phyloP scores from a whole-genome alignment of 805 yeast genomes.

The Lipomyces lipofer region DNA sequence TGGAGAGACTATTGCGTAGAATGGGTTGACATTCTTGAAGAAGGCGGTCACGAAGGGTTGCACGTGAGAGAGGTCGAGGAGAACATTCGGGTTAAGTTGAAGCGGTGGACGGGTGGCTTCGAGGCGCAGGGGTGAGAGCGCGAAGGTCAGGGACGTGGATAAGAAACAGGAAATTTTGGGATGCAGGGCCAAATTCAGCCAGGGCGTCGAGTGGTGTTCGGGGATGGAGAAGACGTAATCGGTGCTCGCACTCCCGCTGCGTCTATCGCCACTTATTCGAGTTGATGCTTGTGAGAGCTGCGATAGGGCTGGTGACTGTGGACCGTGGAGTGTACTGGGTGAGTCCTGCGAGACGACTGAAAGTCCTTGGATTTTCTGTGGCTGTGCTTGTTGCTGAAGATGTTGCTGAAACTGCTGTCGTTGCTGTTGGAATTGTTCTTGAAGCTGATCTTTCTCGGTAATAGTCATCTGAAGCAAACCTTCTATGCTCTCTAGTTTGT shows the following conservation, averaged over 20 bases:
- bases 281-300: constrained; percentile 9
- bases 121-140: constrained; percentile 6
- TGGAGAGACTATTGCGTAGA: constrained; percentile 22
- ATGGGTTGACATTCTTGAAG: constrained; percentile 21
- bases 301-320: not conserved
- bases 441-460: not conserved
- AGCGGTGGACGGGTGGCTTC: constrained; percentile 15
- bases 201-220: constrained; percentile 23
- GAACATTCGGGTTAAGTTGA: constrained; percentile 7
- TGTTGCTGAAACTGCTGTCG: not conserved
- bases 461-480: constrained; percentile 7
- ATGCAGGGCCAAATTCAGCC: constrained; percentile 17
- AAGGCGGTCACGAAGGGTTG: constrained; percentile 19
- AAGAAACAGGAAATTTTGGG: constrained; percentile 8
- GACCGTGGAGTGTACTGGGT: not conserved
- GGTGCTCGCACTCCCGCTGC: not conserved
- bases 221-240: constrained; percentile 25
- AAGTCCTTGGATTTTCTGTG: not conserved
- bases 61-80: constrained; percentile 22
- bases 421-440: not conserved
- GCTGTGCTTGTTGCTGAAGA: not conserved
- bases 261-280: not conserved
- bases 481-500: constrained; percentile 17
- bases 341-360: not conserved
- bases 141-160: not conserved